phyloP scores from a whole-genome alignment of 768 basidiomycete species.

The Galerina sulciceps region DNA sequence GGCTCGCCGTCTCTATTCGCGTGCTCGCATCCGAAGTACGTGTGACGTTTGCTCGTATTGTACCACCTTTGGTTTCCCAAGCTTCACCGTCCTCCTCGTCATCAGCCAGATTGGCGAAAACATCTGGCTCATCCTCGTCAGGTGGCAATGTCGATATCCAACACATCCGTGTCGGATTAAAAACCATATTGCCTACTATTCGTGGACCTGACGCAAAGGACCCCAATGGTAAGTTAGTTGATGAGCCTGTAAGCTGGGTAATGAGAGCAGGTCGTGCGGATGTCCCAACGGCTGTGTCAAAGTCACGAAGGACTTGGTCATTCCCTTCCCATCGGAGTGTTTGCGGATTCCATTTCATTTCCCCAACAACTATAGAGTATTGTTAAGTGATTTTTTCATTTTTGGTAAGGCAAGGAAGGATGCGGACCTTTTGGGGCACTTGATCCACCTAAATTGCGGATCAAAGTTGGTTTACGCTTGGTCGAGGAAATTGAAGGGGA shows the following conservation, averaged over 20 bases:
- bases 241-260: constrained; percentile 90
- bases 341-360: constrained; percentile 97
- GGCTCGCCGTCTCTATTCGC: constrained; percentile 52
- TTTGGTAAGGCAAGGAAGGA: no score
- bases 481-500: constrained; percentile 45
- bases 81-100: constrained; percentile 82
- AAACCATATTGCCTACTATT: constrained; percentile 97
- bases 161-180: constrained; percentile 93
- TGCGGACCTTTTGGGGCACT: constrained; percentile 71
- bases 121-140: constrained; percentile 93
- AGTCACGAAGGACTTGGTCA: constrained; percentile 88
- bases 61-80: constrained; percentile 78
- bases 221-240: constrained; percentile 77
- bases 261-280: constrained; percentile 95
- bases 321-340: constrained; percentile 97
- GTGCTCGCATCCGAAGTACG: constrained; percentile 35
- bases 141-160: constrained; percentile 88
- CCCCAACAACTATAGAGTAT: constrained; percentile 74
- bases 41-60: constrained; percentile 69
- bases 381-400: neutral
- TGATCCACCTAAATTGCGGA: constrained; percentile 77
- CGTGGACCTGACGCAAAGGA: constrained; percentile 79
- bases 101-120: constrained; percentile 92
- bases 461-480: constrained; percentile 84
- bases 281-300: constrained; percentile 81